phyloP scores from a whole-genome alignment of 2,329 filamentous ascomycete genomes.

The Harringtonia lauricola region DNA sequence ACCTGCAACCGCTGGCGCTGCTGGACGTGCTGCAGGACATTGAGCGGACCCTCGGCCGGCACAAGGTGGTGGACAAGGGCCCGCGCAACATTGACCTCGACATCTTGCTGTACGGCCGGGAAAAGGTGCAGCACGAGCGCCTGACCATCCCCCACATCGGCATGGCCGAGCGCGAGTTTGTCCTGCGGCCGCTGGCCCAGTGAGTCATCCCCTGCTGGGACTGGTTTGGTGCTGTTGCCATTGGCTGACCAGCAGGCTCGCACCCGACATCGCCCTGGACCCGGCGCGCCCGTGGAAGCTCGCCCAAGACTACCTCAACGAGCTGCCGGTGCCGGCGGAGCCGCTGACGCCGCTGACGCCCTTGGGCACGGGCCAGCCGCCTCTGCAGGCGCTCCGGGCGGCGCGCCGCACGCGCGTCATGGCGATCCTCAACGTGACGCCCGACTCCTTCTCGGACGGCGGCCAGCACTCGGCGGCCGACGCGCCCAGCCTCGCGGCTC shows the following conservation, averaged over 20 bases:
- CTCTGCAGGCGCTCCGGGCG: constrained; percentile 47
- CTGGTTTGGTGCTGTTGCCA: too few species aligned
- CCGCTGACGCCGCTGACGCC: constrained; percentile 50
- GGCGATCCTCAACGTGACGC: constrained; percentile 90
- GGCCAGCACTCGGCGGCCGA: constrained; percentile 46
- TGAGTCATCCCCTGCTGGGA: constrained; percentile 33
- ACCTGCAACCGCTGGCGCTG: constrained; percentile 60
- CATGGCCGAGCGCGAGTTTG: constrained; percentile 88
- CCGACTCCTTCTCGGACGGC: constrained; percentile 94
- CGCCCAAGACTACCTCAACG: constrained; percentile 49
- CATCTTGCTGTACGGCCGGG: constrained; percentile 70
- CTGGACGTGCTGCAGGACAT: constrained; percentile 76
- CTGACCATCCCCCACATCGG: constrained; percentile 76
- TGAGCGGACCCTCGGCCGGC: constrained; percentile 66
- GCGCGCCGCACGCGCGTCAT: constrained; percentile 66
- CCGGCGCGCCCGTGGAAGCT: constrained; percentile 46
- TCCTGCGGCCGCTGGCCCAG: constrained; percentile 77
- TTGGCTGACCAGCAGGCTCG: too few species aligned
- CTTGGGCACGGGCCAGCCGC: constrained; percentile 33
- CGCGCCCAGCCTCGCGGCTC: constrained; percentile 31
- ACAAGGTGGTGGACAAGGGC: constrained; percentile 83
- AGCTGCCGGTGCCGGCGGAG: constrained; percentile 35
- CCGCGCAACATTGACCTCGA: constrained; percentile 92
- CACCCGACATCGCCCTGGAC: constrained; percentile 42
- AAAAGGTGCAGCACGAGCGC: constrained; percentile 54